Conservation (phyloP, 106 monocot genomes). For the Posidonia australis region DNA sequence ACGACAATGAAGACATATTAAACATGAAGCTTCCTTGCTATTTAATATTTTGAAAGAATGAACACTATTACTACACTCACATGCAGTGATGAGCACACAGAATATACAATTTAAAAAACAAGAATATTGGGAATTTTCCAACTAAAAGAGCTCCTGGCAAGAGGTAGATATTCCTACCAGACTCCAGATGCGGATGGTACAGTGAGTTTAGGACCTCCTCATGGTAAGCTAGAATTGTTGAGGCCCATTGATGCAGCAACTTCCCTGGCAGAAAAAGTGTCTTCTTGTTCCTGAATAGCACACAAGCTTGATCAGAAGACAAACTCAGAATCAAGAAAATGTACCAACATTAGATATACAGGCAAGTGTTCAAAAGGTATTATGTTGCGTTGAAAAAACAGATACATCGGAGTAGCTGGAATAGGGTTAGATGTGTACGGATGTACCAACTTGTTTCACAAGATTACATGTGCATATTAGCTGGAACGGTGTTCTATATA, state of each 20-base stretch:
- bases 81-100: no score
- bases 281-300: conserved; percentile 50
- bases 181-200: background rate
- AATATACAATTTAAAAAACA: no score
- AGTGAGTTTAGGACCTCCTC: conserved; percentile 1
- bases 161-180: background rate
- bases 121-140: no score
- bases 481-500: no score
- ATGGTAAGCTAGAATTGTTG: conserved; percentile 41
- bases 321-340: background rate
- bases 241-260: conserved; percentile 52
- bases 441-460: no score
- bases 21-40: background rate
- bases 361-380: no score
- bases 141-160: background rate
- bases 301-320: conserved; percentile 1
- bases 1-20: background rate
- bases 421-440: no score
- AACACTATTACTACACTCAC: background rate
- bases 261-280: conserved; percentile 43
- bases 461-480: no score
- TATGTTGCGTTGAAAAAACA: no score
- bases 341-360: background rate
- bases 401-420: no score
- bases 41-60: background rate